Conservation (phyloP, 768 basidiomycete species). For the Lentinula sp. region DNA sequence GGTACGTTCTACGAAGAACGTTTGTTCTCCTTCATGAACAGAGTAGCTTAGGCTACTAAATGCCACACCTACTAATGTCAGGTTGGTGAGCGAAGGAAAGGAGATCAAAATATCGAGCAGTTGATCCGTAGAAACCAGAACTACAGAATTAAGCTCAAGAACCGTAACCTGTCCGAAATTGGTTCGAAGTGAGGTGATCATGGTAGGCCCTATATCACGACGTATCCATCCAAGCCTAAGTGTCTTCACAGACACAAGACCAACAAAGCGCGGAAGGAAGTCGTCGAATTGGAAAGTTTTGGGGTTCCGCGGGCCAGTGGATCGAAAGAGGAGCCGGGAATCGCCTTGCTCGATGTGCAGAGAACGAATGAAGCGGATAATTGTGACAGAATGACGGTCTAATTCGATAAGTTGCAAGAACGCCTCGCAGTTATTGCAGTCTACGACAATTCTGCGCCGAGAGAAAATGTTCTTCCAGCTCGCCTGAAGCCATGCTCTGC, state of each 20-base stretch:
- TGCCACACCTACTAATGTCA: background rate
- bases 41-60: background rate
- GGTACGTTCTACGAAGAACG: background rate
- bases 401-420: background rate
- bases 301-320: background rate
- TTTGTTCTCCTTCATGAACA: background rate
- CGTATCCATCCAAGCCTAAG: background rate
- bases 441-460: background rate
- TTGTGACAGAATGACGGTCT: background rate
- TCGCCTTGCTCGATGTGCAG: slow-evolving; percentile 2
- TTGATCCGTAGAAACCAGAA: background rate
- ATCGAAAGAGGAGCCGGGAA: background rate
- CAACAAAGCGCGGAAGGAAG: background rate
- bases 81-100: background rate
- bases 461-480: background rate
- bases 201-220: background rate
- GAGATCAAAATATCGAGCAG: background rate
- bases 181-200: background rate
- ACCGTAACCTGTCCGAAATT: background rate
- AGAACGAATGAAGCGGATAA: background rate
- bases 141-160: background rate
- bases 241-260: background rate
- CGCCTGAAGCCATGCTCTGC: slow-evolving; percentile 2
- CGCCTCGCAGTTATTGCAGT: background rate
- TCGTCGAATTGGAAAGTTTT: background rate